Conservation (phyloP, 2,329 filamentous ascomycete genomes). For the Zymoseptoria passerinii region DNA sequence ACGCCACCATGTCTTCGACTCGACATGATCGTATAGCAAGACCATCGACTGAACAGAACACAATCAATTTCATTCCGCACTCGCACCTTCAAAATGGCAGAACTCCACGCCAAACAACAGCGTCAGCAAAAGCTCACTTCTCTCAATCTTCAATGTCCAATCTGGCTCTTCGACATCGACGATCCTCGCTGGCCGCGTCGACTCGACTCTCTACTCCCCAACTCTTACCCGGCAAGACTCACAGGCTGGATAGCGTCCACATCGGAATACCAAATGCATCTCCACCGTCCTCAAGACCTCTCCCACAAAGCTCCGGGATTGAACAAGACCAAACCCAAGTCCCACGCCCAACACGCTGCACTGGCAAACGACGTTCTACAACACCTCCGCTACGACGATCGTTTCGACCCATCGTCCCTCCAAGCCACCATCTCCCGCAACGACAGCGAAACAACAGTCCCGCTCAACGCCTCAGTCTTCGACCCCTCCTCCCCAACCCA, state of each 20-base stretch:
- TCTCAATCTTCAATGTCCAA: not conserved
- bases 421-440: not conserved
- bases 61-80: not conserved
- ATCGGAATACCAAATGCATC: not conserved
- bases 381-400: not conserved
- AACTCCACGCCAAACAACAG: not conserved
- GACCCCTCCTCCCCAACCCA: not conserved
- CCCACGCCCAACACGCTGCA: not conserved
- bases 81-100: not conserved
- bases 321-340: not conserved
- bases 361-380: not conserved
- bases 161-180: not conserved
- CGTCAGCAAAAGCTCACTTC: too few relatives aligned
- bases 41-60: not conserved
- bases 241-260: not conserved
- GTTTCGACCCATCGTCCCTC: not conserved
- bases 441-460: not conserved
- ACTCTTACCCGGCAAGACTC: not conserved
- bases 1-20: not conserved
- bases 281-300: not conserved
- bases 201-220: not conserved
- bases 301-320: not conserved
- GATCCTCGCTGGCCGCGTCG: not conserved
- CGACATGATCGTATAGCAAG: not conserved
- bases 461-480: not conserved